phyloP scores from a whole-genome alignment of 352 stramenopile genomes.

The Globisporangium paddicum region DNA sequence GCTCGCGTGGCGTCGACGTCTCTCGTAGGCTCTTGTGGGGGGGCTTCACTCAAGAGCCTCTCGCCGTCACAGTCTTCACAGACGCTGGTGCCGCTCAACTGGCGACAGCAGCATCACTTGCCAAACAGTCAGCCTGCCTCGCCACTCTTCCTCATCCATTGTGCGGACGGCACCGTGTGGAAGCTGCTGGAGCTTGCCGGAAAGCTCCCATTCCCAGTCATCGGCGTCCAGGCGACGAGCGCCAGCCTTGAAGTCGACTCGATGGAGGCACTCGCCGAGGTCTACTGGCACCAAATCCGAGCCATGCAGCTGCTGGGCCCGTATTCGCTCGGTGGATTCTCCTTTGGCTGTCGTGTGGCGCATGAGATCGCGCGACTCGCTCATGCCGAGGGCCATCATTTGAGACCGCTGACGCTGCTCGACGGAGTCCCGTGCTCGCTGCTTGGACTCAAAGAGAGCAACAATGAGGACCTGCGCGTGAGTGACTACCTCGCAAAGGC shows the following conservation, averaged over 20 bases:
- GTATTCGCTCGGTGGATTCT: slow-evolving; percentile 51
- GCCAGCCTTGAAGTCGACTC: background rate
- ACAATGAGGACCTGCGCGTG: background rate
- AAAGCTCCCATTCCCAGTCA: slow-evolving; percentile 26
- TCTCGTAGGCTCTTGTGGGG: slow-evolving; percentile 2
- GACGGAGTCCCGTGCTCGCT: slow-evolving; percentile 32
- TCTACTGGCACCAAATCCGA: slow-evolving; percentile 33
- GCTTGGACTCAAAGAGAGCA: background rate
- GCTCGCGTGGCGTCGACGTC: slow-evolving; percentile 19
- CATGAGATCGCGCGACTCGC: slow-evolving; percentile 33
- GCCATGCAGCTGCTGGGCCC: slow-evolving; percentile 26
- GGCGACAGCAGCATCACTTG: slow-evolving; percentile 6
- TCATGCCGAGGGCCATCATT: slow-evolving; percentile 14
- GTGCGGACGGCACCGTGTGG: slow-evolving; percentile 50
- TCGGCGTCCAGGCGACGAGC: slow-evolving; percentile 28
- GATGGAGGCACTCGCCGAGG: slow-evolving; percentile 32
- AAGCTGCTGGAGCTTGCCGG: slow-evolving; percentile 49
- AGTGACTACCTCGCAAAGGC: background rate
- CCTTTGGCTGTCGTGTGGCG: slow-evolving; percentile 57
- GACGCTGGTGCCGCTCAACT: slow-evolving; percentile 34
- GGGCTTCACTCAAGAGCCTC: background rate
- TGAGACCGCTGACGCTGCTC: slow-evolving; percentile 35
- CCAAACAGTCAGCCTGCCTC: background rate
- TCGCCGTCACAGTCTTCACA: slow-evolving; percentile 8
- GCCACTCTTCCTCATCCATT: slow-evolving; percentile 48